phyloP scores from a whole-genome alignment of 2,329 filamentous ascomycete species.

The Ascochyta rabiei region DNA sequence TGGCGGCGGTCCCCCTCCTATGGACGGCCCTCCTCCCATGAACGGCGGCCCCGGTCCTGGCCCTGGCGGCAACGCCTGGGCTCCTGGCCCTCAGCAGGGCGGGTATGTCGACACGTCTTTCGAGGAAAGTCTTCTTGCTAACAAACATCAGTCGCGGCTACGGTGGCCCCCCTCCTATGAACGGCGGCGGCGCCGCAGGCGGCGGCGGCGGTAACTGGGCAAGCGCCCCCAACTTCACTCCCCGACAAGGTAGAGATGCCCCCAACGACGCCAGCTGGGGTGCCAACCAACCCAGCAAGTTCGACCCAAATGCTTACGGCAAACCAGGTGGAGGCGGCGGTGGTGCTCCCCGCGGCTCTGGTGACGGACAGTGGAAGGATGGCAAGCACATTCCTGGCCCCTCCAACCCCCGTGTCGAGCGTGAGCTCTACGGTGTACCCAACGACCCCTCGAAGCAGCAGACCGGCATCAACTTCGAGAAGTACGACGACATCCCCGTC shows the following conservation, averaged over 20 bases:
- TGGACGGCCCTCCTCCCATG: constrained; percentile 53
- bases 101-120: constrained; percentile 27
- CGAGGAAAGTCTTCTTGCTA: constrained; percentile 16
- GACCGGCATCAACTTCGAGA: constrained; percentile 99
- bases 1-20: constrained; percentile 40
- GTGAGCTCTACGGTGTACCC: constrained; percentile 88
- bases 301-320: constrained; percentile 69
- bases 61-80: constrained; percentile 69
- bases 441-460: constrained; percentile 96
- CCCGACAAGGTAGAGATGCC: constrained; percentile 47
- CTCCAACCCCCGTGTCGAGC: constrained; percentile 85
- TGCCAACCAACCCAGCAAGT: constrained; percentile 52
- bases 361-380: constrained; percentile 94
- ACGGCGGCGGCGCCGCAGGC: constrained; percentile 62
- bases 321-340: constrained; percentile 59
- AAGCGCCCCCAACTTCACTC: constrained; percentile 64
- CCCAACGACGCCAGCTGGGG: constrained; percentile 49
- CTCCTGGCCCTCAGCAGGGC: constrained; percentile 38
- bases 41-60: constrained; percentile 57
- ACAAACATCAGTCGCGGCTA: constrained; percentile 37
- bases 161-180: constrained; percentile 47
- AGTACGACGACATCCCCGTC: constrained; percentile 99
- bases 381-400: constrained; percentile 95
- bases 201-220: constrained; percentile 62
- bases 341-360: constrained; percentile 75